Percentiles rank a stretch among this genome's conserved stretches.
Conservation (phyloP, 768 basidiomycete genomes). For the Clitopilus passeckerianus region DNA sequence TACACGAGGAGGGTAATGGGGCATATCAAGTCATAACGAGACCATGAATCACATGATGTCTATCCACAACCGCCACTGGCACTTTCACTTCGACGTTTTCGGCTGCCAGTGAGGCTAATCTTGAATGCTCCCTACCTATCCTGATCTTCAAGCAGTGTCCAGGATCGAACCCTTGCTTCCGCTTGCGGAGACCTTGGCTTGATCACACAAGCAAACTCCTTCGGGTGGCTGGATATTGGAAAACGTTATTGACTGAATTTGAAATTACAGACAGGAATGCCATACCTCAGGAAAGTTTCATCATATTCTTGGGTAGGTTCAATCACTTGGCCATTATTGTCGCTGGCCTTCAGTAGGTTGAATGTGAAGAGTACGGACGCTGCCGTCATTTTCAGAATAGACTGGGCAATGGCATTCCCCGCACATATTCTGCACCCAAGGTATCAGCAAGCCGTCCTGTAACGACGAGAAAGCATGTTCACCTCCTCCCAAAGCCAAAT, state of each 20-base stretch:
- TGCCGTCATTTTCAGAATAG: constrained; percentile 22
- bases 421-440: constrained; percentile 22
- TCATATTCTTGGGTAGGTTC: constrained; percentile 9
- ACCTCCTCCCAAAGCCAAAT: constrained; percentile 29
- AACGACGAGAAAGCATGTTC: background rate
- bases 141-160: background rate
- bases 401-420: constrained; percentile 26
- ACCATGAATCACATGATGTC: too few relatives aligned
- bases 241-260: constrained; percentile 9
- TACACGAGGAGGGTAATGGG: too few relatives aligned
- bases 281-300: background rate
- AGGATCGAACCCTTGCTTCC: background rate
- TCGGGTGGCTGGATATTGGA: background rate
- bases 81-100: too few relatives aligned
- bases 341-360: constrained; percentile 17
- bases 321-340: constrained; percentile 12
- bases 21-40: too few relatives aligned
- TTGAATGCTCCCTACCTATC: too few relatives aligned
- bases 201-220: background rate
- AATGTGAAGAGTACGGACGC: constrained; percentile 24
- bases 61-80: too few relatives aligned
- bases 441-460: background rate
- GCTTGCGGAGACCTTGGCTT: background rate
- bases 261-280: background rate
- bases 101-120: too few relatives aligned